phyloP scores from a whole-genome alignment of 2,329 filamentous ascomycete species.

The Epicoccum nigrum region DNA sequence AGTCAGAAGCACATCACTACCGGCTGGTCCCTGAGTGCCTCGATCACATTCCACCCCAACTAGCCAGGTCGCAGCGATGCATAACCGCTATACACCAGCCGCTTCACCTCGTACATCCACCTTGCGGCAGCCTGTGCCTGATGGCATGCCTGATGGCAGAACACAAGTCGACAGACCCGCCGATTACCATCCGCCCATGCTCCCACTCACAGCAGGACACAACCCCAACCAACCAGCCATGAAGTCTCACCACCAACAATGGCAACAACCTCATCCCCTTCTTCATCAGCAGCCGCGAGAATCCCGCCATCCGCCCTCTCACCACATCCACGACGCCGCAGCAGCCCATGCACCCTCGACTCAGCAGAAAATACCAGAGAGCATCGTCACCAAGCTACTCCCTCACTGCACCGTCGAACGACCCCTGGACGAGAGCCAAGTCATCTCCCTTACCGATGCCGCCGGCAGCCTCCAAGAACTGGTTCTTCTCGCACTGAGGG shows the following conservation, averaged over 20 bases:
- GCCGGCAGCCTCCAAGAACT: constrained; percentile 42
- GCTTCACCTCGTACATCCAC: too few species aligned
- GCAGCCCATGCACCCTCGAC: background rate
- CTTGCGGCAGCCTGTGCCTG: too few species aligned
- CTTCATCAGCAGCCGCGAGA: background rate
- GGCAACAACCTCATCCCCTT: background rate
- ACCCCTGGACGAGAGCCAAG: constrained; percentile 31
- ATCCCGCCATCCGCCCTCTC: background rate
- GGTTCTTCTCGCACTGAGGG: constrained; percentile 34
- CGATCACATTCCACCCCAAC: too few species aligned
- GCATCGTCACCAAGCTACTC: constrained; percentile 30
- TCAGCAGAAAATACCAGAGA: constrained; percentile 1
- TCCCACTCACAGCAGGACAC: too few species aligned
- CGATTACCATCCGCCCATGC: too few species aligned
- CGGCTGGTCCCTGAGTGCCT: too few species aligned
- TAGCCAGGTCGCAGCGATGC: too few species aligned
- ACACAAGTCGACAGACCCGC: too few species aligned
- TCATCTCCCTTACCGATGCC: constrained; percentile 41
- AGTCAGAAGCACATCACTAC: too few species aligned
- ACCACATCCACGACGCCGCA: background rate
- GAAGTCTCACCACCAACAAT: background rate
- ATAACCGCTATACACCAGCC: too few species aligned
- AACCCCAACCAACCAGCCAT: background rate
- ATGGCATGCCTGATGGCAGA: too few species aligned
- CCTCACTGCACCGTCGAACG: constrained; percentile 38